Evolutionary conservation across 441 rosid genomes (phyloP), one percentile per base, ranked within the genome.

Genomic region (Gossypium davidsonii): DNA sequence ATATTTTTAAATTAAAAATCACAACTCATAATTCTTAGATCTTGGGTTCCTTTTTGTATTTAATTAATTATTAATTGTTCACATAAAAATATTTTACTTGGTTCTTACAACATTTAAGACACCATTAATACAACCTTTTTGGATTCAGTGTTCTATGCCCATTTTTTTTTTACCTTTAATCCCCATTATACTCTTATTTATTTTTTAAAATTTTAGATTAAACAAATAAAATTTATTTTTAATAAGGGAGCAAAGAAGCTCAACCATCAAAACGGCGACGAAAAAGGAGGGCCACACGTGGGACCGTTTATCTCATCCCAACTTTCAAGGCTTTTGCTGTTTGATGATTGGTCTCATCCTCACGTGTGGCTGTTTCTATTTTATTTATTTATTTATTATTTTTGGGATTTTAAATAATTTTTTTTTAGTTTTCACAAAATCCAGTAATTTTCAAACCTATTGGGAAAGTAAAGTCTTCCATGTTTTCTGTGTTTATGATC

Each of bases 221-320:
- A 28, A 28, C 34, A 31, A 28, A 28, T 4, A 28, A 31, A 31
- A 31, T 31, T 31, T 31, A 31, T 31, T 31, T 31, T 31, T 31
- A 31, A 31, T 31, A 48, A 11, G n/a, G 6, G 42, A 12, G 8
- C 2, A 14, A 42, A 21, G 23, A 28, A 80, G 83, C 86, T 80
- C 91, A 82, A 66, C 79, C 89, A 79, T 78, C 91, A 12, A 83
- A 86, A 81, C 89, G 97, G 92, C 90, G 91, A 77, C 87, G 79
- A 73, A 71, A 44, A 64, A 20, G 88, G 88, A 4, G 1, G 72
- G 71, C 83, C 83, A 82, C 93, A 82, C 88, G 90, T 88, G 89
- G 73, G 79, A 25, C 12, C 67, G 25, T 39, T 37, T 4, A 2
- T 11, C 14, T 2, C 51, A 46, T 26, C 28, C 18, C 37, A 25